Evolutionary conservation across 1,139 yeast species (phyloP), one percentile per base, ranked within the genome.

Genomic region (Yamadazyma jaroonii): DNA sequence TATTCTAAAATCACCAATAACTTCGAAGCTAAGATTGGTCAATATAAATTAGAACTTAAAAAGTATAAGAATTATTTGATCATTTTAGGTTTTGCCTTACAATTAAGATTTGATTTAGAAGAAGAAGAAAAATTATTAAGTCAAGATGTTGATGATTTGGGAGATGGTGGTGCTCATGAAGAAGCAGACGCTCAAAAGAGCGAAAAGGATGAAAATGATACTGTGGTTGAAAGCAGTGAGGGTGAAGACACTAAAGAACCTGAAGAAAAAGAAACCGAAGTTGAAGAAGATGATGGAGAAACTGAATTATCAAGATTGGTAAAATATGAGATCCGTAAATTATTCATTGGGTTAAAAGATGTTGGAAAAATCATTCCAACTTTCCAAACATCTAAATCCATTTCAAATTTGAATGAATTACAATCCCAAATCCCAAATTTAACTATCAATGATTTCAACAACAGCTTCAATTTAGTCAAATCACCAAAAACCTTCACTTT

Each of bases 61-160:
- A 67, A 71, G 52, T 74, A 73, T 52, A 73, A 67, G 54, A 61
- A 59, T 44, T 76, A 76, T 53, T 59, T 74, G 33, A 58, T 65
- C 33, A 64, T 68, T 34, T 61, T 75, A 35, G 77, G 74, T 7
- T 66, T 65, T 48, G 80, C 76, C 0, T 64, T 75, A 42, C 72
- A 68, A 44, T 59, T 74, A 42, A 61, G 76, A 44, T 67, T 69
- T 42, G 73, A 69, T 40, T 56, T 67, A 41, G 71, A 68, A 43
- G 72, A 57, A 36, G 59, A 55, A 32, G 64, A 63, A 38, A 54
- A 50, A 35, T 30, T 23, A 26, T 29, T 22, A 17, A 27, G 17
- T 17, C 30, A 41, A 34, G 17, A 30, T 21, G 25, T 26, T 40
- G 25, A 17, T 25, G 35, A 10, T 8, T 31, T 9, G 8, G 32